Base-by-base conservation (phyloP, 306 rosid genomes). In the Cotoneaster glaucophyllus region DNA sequence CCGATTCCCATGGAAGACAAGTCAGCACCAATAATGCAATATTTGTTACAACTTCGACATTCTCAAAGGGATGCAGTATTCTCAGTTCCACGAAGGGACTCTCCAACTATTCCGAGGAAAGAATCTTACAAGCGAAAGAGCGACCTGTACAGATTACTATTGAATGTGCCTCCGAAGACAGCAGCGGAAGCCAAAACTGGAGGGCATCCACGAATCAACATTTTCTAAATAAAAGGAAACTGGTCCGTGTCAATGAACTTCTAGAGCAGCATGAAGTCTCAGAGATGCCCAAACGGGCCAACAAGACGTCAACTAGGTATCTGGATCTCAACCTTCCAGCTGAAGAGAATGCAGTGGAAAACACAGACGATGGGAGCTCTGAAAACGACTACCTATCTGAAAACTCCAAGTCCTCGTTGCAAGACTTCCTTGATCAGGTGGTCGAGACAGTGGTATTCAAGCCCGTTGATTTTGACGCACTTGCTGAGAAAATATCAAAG, bases 281-380 rank as follows among this genome's bases (percentile, higher is more conserved):
- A 21, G 95, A 87, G 25, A 76, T 54, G 14, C 70, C 83, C 32
- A 92, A 90, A 88, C 86, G 97, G 84, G 88, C 93, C 32, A 86
- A 89, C 70, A 92, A 77, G 59, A 45, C 79, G 25, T 86, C 93
- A 25, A 85, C 71, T 26, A 75, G 86, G 82, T 76, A 54, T 70
- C 85, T 92, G 76, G 98, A 95, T 83, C 90, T 95, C 85, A 95
- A 95, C 84, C 92, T 88, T 70, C 97, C 99, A 21, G 97, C 98
- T 4, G 93, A 87, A 79, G 93, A 88, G 34, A 82, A 72, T 43
- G 89, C 81, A 65, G 71, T 59, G 56, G 84, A 78, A 41, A 85
- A 83, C 39, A 57, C 58, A 6, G 83, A 79, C 14, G 82, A 77
- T 21, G 81, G 77, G 62, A 77, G 69, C 77, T 67, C 80, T 1